Percentiles rank a stretch among this genome's conserved stretches.
phyloP scores from a whole-genome alignment of 106 monocot genomes.

The Allium sativum region DNA sequence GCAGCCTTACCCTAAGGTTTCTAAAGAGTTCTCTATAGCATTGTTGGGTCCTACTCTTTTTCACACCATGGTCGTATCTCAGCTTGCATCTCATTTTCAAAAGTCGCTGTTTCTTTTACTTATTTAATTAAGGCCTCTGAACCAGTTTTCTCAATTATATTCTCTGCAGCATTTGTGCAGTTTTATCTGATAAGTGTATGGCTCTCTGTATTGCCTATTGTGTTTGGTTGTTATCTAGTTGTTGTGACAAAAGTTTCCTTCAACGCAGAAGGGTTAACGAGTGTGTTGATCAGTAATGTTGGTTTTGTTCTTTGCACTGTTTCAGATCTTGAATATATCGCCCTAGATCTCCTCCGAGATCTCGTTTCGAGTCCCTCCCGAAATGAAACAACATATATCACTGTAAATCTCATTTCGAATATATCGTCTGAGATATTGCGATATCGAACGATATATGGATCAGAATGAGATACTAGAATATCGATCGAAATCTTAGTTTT shows the following conservation, averaged over 20 bases:
- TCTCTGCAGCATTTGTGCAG: conserved; percentile 32
- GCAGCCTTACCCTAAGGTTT: conserved; percentile 28
- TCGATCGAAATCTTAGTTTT: too few relatives aligned
- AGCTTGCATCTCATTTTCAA: conserved; percentile 49
- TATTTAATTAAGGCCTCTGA: conserved; percentile 58
- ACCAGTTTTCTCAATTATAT: conserved; percentile 47
- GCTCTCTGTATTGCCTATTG: conserved; percentile 33
- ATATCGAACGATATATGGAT: too few relatives aligned
- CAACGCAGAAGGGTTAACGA: conserved; percentile 30
- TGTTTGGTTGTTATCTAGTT: conserved; percentile 27
- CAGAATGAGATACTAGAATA: too few relatives aligned
- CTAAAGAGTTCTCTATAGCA: conserved; percentile 25
- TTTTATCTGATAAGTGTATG: conserved; percentile 31
- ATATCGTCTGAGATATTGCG: too few relatives aligned
- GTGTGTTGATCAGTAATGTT: conserved; percentile 51
- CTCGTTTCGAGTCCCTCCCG: too few relatives aligned
- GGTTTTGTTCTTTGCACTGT: conserved; percentile 50
- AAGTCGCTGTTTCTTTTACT: conserved; percentile 56
- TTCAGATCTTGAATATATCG: too few relatives aligned
- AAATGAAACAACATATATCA: too few relatives aligned
- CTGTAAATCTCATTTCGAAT: too few relatives aligned
- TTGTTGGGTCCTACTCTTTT: conserved; percentile 46
- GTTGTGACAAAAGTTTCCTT: conserved; percentile 38
- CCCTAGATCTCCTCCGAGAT: too few relatives aligned
- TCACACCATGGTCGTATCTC: conserved; percentile 60